Evolutionary conservation across 176 grass and related monocot genomes (phyloP), one percentile per base, ranked within the genome.

Genomic region (Coix lacrymajobi): DNA sequence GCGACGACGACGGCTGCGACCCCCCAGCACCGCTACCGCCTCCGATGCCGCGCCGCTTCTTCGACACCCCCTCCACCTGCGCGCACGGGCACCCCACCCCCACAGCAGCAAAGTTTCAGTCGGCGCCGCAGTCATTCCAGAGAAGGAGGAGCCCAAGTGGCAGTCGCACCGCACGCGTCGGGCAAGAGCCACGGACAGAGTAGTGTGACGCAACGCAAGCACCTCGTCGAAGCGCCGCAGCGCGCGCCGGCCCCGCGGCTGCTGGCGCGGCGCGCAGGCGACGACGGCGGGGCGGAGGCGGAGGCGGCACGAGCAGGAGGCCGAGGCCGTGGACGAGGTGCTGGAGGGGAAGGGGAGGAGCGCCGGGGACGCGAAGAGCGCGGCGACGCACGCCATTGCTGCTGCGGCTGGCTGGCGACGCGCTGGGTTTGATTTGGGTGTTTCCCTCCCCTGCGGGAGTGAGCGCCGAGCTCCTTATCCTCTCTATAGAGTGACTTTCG

Each of bases 11-110:
- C 3, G 79, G 76, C 69, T 81, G 85, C 16, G 87, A 88, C 38
- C 87, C 77, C 0, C 87, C 89, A 8, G 64, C 64, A 1, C n/a
- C 54, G 38, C 75, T 3, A 58, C 56, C 75, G 25, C 75, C 57
- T 14, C 87, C 84, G 12, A 83, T 68, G 80, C 81, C 79, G 52
- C 88, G 83, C 79, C 85, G 88, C 70, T 89, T 94, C 82, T 90
- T 88, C 15, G 92, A 94, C 46, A 67, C 85, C 58, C 45, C 87
- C 57, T 92, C 82, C 19, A 78, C 75, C 92, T 92, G 66, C 49
- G 22, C 77, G 63, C 44, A 67, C 33, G 39, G 24, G 67, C 67
- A 80, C 25, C 64, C 22, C 52, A 13, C 45, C 15, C 25, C 12
- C 20, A 60, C 41, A 57, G 40, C 57, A 38, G 7, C 17, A 31